Base-by-base conservation (phyloP, 2,329 filamentous ascomycete species). In the Fusarium xylarioides region DNA sequence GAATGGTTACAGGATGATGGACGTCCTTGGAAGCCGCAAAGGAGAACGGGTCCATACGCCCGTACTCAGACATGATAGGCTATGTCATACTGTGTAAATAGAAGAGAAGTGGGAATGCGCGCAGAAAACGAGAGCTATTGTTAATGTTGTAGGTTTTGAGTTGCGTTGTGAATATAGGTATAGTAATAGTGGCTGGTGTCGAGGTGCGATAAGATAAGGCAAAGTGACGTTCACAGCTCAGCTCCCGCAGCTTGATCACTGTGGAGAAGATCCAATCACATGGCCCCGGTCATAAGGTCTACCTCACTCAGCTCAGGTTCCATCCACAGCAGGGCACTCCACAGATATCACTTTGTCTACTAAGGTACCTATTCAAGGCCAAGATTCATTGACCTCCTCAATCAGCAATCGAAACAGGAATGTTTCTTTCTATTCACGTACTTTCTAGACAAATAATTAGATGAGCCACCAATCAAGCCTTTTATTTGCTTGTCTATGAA, bases 21-120 rank as follows among this genome's bases (percentile, higher is more conserved):
- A 98, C 87, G 82, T 93, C 91, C 74, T 94, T 92, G 67, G 96
- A 97, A 79, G 91, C 94, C 75, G 94, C 95, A 85, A 98, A 98
- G 35, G 95, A 97, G 83, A 97, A 98, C 58, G 95, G 92, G 84
- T 99, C 96, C 94, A 98, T 98, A 65, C 80, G 81, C 76, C 81
- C 82, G 77, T 82, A 82, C 68, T 83, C 81, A 74, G 80, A 64
- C 81, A 83, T 83, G 66, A 58, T 67, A 56, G 50, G 52, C 80
- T 78, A 81, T 73, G 66, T 75, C 80, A 81, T 81, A 42, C 52
- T 55, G 49, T 42, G 34, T 49, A 32, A 18, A 23, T 21, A 23
- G 23, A 43, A 16, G n/a, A 38, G 28, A 19, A 10, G 26, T 21
- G 11, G n/a, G 28, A 40, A 43, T 21, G 26, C n/a, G 30, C 8